phyloP scores from a whole-genome alignment of 2,329 filamentous ascomycete genomes.

The Neopestalotiopsis sp. region DNA sequence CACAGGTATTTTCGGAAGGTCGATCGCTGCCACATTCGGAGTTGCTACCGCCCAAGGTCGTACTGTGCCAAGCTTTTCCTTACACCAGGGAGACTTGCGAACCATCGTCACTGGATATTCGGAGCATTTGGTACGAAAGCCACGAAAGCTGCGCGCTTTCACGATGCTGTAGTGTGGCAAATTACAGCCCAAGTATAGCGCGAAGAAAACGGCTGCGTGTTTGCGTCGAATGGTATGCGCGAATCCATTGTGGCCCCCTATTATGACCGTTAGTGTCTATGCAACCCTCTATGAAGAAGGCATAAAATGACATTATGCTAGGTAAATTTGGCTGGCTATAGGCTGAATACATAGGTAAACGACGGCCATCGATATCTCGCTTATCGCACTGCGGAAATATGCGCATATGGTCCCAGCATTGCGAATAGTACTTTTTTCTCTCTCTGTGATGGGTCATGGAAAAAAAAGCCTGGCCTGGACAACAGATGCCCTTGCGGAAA shows the following conservation, averaged over 20 bases:
- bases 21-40: constrained; percentile 3
- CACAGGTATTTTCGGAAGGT: not conserved
- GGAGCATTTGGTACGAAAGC: not conserved
- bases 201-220: not conserved
- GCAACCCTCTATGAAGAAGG: not conserved
- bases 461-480: not conserved
- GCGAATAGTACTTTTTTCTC: not conserved
- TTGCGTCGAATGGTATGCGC: too few relatives aligned
- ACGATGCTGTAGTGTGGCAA: not conserved
- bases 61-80: constrained; percentile 5
- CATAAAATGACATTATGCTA: constrained; percentile 5
- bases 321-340: constrained; percentile 1
- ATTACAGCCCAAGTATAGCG: not conserved
- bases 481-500: not conserved
- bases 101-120: not conserved
- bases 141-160: not conserved
- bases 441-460: too few relatives aligned
- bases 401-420: not conserved
- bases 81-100: not conserved
- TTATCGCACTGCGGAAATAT: not conserved
- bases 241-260: too few relatives aligned
- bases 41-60: constrained; percentile 5
- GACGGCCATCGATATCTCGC: not conserved
- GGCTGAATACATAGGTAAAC: not conserved
- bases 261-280: too few relatives aligned